Percentiles rank a stretch among this genome's conserved stretches.
phyloP scores from a whole-genome alignment of 345 rosid species.

The Acer campestre region DNA sequence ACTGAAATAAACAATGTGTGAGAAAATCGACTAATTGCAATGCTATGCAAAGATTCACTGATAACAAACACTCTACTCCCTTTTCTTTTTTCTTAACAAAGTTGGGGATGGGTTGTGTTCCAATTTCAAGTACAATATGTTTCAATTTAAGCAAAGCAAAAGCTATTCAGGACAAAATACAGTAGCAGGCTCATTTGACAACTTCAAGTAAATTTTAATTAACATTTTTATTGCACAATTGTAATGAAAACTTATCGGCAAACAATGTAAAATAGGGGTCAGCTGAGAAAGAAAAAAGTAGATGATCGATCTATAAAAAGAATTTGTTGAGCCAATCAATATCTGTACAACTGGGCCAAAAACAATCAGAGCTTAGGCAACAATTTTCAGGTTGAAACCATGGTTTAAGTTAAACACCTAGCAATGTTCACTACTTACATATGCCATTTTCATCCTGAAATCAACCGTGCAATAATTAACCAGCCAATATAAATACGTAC shows the following conservation, averaged over 20 bases:
- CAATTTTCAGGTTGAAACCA: background rate
- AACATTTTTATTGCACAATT: background rate
- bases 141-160: background rate
- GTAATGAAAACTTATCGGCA: background rate
- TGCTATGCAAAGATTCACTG: background rate
- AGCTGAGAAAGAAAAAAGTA: background rate
- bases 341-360: background rate
- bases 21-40: constrained; percentile 12
- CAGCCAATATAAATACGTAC: background rate
- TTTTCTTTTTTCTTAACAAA: too few species aligned
- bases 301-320: background rate
- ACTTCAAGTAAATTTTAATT: background rate
- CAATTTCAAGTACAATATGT: background rate
- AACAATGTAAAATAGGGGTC: background rate
- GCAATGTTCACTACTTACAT: background rate
- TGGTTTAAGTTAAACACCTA: background rate
- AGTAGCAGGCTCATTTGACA: background rate
- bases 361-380: background rate
- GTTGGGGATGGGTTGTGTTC: too few species aligned
- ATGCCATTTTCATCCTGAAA: background rate
- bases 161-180: background rate
- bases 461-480: background rate
- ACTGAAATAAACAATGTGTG: constrained; percentile 42
- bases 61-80: background rate
- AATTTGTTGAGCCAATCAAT: background rate